Base-by-base conservation (phyloP, 108 stramenopile genomes). In the Aurantiochytrium sp. region DNA sequence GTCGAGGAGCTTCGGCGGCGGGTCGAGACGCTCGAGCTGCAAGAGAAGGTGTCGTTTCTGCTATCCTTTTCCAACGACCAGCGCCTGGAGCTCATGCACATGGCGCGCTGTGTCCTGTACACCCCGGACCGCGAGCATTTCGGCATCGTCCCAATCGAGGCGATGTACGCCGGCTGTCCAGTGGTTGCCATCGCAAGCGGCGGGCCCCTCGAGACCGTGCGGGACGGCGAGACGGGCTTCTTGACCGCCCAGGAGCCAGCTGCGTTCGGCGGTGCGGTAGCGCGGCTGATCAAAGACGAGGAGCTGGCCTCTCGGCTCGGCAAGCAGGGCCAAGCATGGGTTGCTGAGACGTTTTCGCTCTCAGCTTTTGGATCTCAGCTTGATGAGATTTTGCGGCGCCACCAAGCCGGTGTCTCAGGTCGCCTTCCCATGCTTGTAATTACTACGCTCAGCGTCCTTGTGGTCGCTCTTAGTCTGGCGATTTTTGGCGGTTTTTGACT, bases 71-170 rank as follows among this genome's bases (percentile, higher is more conserved):
- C 92, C 8, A 96, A 97, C 91, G 95, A 86, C 27, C 90, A 94
- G 88, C 92, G 96, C 4, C 88, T 94, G 8, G 36, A 85, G 27
- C 89, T 99, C 39, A 92, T 99, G 36, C 85, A 90, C 54, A 87
- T 68, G 1, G 95, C 97, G 1, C 88, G 92, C 6, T 93, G 94
- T 36, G 96, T 97, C 50, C 93, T 97, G 68, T 99, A 99, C 90
- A 99, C 98, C 32, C 98, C 98, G 34, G 89, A 95, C 68, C 86
- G 91, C 65, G 98, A 99, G 92, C 98, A 99, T 90, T 99, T 99
- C 91, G 98, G 98, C 24, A 99, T 99, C 88, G 98, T 99, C n/a
- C 98, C 98, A 1, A 90, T 99, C 24, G 98, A 99, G 91, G 97
- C 96, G 52, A 98, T 98, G 97, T 95, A 94, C 91, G 93, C 95